Conservation (phyloP, 202 grass and related monocot genomes). For the Zizania palustris region DNA sequence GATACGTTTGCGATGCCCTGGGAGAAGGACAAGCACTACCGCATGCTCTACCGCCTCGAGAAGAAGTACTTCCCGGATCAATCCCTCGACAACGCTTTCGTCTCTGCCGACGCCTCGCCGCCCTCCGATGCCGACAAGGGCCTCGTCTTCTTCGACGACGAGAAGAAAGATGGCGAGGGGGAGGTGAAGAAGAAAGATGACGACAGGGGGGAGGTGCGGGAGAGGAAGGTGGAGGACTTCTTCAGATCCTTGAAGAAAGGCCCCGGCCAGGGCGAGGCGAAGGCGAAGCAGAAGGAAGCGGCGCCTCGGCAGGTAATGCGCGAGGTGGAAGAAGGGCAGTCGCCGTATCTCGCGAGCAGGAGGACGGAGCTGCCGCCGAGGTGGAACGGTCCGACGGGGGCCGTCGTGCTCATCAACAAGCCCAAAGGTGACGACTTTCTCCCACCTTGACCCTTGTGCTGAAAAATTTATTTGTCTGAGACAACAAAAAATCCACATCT, state of each 20-base stretch:
- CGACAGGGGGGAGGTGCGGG: constrained; percentile 55
- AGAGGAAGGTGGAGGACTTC: constrained; percentile 93
- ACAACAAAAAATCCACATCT: not conserved
- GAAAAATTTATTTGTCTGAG: too few species aligned
- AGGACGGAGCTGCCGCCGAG: constrained; percentile 79
- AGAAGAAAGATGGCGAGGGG: constrained; percentile 44
- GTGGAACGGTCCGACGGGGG: constrained; percentile 82
- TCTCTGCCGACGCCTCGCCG: constrained; percentile 42
- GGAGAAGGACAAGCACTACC: constrained; percentile 99
- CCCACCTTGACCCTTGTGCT: not conserved
- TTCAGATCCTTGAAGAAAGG: constrained; percentile 84
- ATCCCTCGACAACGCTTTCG: constrained; percentile 89
- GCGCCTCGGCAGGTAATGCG: constrained; percentile 25
- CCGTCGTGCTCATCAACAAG: constrained; percentile 87
- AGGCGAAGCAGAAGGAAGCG: constrained; percentile 19
- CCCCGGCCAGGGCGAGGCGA: constrained; percentile 31
- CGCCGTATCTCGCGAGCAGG: constrained; percentile 67
- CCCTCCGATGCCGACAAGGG: constrained; percentile 47
- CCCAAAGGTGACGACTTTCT: constrained; percentile 67
- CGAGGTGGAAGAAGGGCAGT: constrained; percentile 28
- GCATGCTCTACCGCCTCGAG: constrained; percentile 93
- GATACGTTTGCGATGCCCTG: constrained; percentile 90
- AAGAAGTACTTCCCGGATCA: constrained; percentile 97
- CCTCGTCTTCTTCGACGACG: constrained; percentile 66
- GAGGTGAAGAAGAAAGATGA: constrained; percentile 40